Conservation (phyloP, 371 early-diverging fungal species). For the Circinella minor region DNA sequence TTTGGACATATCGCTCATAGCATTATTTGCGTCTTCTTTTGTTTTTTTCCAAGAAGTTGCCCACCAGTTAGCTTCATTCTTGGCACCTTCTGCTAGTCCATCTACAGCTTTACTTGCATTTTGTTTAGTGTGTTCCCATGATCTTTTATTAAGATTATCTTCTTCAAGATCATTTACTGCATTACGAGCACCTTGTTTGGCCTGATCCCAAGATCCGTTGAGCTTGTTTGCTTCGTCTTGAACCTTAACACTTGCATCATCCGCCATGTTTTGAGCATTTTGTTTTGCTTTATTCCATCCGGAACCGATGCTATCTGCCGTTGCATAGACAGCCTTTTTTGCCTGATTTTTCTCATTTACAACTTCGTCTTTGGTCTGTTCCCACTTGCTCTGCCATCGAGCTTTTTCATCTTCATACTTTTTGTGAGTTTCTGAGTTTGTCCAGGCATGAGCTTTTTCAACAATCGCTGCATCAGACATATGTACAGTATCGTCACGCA, state of each 20-base stretch:
- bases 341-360: slow-evolving; percentile 10
- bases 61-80: slow-evolving; percentile 4
- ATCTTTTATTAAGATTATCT: no score
- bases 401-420: slow-evolving; percentile 8
- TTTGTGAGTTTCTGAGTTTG: slow-evolving; percentile 12
- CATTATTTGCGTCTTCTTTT: slow-evolving; percentile 4
- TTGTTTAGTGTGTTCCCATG: slow-evolving; percentile 13
- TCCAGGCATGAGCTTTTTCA: slow-evolving; percentile 16
- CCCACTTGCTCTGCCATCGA: slow-evolving; percentile 12
- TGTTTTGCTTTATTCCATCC: slow-evolving; percentile 10
- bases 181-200: slow-evolving; percentile 12
- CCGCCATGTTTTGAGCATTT: slow-evolving; percentile 4
- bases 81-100: not conserved
- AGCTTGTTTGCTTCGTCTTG: not conserved
- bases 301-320: slow-evolving; percentile 8
- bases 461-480: slow-evolving; percentile 9
- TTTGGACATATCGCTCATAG: slow-evolving; percentile 9
- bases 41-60: slow-evolving; percentile 6
- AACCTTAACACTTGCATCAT: not conserved
- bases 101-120: slow-evolving; percentile 17
- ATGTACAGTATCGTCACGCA: slow-evolving; percentile 9
- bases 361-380: slow-evolving; percentile 6
- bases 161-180: no score
- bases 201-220: not conserved
- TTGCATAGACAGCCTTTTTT: slow-evolving; percentile 13